Evolutionary conservation across 73 alveolate genomes (phyloP).

Genomic region (Breviolum minutum): DNA sequence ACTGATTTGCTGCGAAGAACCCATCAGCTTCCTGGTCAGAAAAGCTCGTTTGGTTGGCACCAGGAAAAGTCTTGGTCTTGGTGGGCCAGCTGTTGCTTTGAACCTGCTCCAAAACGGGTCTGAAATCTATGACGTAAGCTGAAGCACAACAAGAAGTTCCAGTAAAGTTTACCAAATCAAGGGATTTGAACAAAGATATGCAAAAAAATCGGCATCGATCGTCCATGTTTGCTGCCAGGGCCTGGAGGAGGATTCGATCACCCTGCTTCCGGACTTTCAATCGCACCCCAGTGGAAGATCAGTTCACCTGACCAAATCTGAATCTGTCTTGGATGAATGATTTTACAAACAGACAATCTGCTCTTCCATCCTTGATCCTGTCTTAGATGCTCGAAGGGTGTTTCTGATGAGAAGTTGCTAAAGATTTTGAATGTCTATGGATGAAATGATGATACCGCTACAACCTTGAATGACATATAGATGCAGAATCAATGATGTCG

Average conservation of each 20-base stretch:
- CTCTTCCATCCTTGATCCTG: neutral
- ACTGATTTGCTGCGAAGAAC: neutral
- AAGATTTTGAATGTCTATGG: too few relatives aligned
- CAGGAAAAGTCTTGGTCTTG: conserved; percentile 40
- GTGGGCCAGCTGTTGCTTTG: conserved; percentile 59
- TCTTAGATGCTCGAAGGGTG: too few relatives aligned
- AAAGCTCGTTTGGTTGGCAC: conserved; percentile 46
- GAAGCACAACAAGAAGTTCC: neutral
- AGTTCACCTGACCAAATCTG: conserved; percentile 26
- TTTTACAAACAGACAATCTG: neutral
- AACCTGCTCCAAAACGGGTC: neutral
- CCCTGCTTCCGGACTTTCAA: conserved; percentile 54
- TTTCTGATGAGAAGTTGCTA: too few relatives aligned
- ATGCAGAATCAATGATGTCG: too few relatives aligned
- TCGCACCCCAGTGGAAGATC: conserved; percentile 74
- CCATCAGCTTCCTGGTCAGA: conserved; percentile 21
- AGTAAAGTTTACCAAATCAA: neutral
- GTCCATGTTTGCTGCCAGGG: neutral
- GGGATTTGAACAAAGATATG: neutral
- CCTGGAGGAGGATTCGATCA: conserved; percentile 58
- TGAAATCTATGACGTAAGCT: neutral
- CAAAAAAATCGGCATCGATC: neutral
- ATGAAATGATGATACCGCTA: too few relatives aligned
- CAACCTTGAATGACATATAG: too few relatives aligned
- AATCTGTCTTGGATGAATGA: too few relatives aligned